Evolutionary conservation across 495 filamentous ascomycete species (phyloP).

Genomic region (Jackrogersella minutella): DNA sequence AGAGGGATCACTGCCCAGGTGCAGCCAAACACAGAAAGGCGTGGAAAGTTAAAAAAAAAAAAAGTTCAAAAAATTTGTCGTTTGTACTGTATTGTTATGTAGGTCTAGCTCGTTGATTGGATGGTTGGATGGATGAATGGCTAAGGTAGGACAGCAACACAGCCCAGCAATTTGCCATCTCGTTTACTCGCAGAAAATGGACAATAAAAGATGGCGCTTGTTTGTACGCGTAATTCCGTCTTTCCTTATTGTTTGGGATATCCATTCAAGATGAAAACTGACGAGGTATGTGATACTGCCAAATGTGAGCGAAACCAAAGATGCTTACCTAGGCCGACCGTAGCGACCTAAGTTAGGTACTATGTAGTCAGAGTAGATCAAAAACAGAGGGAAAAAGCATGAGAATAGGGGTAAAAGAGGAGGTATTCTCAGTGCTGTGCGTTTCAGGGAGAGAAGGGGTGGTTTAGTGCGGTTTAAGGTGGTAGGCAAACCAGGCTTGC

Average conservation of each 20-base stretch:
- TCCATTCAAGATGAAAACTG: conserved; percentile 21
- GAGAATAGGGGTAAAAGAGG: conserved; percentile 37
- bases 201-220: conserved; percentile 9
- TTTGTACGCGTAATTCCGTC: conserved; percentile 30
- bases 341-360: no score
- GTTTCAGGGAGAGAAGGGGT: conserved; percentile 45
- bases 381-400: conserved; percentile 34
- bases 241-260: conserved; percentile 28
- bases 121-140: no score
- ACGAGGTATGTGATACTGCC: conserved; percentile 4
- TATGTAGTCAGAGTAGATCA: conserved; percentile 28
- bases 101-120: conserved; percentile 12
- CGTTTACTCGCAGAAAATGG: conserved; percentile 14
- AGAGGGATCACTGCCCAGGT: conserved; percentile 43
- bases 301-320: conserved; percentile 19
- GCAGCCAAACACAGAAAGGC: conserved; percentile 36
- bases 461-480: conserved; percentile 32
- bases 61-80: no score
- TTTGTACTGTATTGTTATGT: no score
- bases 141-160: conserved; percentile 33
- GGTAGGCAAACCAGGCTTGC: conserved; percentile 29
- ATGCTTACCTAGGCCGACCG: no score
- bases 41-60: conserved; percentile 22
- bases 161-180: conserved; percentile 26
- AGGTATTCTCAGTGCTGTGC: conserved; percentile 39